A percentile compares a stretch with the other conserved stretches of the same genome.
phyloP scores from a whole-genome alignment of 2,329 filamentous ascomycete species.

The Chlorencoelia australis region DNA sequence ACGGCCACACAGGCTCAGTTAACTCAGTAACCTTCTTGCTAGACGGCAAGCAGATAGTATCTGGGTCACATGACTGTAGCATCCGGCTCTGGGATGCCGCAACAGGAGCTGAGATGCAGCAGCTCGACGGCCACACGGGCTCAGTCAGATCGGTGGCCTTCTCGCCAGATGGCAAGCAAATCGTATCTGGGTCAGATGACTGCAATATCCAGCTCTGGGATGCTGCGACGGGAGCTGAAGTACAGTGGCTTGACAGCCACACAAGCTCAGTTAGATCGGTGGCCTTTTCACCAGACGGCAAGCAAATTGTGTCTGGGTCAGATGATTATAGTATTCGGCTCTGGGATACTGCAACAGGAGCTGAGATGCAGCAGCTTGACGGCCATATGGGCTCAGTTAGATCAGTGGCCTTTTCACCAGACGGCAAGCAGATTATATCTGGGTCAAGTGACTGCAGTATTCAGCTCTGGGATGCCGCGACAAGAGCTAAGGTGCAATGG shows the following conservation, averaged over 20 bases:
- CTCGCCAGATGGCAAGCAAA: constrained; percentile 6
- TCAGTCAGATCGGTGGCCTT: constrained; percentile 6
- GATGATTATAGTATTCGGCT: background rate
- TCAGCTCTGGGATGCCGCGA: background rate
- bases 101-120: constrained; percentile 40
- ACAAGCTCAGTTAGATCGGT: background rate
- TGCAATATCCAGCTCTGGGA: constrained; percentile 4
- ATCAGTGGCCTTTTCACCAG: background rate
- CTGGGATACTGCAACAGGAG: background rate
- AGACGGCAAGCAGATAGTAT: background rate
- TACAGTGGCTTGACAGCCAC: background rate
- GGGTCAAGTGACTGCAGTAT: background rate
- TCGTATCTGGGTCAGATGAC: constrained; percentile 5
- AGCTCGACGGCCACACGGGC: constrained; percentile 43
- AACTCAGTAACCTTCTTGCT: background rate
- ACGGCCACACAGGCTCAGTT: background rate
- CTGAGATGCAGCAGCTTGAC: background rate
- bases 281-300: background rate
- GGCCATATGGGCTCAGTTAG: background rate
- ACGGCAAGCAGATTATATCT: background rate
- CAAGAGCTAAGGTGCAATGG: background rate
- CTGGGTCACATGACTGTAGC: constrained; percentile 43
- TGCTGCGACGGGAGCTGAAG: background rate
- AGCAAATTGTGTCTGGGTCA: background rate
- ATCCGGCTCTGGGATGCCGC: constrained; percentile 47